A percentile compares a stretch with the other conserved stretches of the same genome.
phyloP scores from a whole-genome alignment of 23 red algal genomes.

The Gracilaria gracilis region DNA sequence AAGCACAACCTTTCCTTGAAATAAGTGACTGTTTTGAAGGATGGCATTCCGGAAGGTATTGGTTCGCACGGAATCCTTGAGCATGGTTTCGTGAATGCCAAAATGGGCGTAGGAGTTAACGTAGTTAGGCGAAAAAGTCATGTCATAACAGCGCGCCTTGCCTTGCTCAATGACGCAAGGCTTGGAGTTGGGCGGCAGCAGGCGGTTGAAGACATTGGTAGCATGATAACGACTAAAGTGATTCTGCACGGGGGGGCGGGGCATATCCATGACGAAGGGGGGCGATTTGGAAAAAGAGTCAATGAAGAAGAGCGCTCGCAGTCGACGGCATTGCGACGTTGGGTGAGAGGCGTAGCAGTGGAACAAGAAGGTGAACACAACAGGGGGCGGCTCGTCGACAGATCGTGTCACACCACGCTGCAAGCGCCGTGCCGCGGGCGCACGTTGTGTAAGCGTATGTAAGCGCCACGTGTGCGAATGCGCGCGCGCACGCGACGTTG shows the following conservation, averaged over 20 bases:
- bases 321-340: neutral
- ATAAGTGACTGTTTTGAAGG: slow-evolving; percentile 75
- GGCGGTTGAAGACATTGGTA: slow-evolving; percentile 11
- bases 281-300: neutral
- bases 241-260: neutral
- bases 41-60: slow-evolving; percentile 83
- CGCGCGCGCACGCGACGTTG: neutral
- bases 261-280: neutral
- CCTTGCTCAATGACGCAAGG: slow-evolving; percentile 25
- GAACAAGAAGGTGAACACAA: neutral
- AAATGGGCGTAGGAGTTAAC: slow-evolving; percentile 91
- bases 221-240: neutral
- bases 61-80: slow-evolving; percentile 84
- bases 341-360: neutral
- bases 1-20: slow-evolving; percentile 77
- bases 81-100: slow-evolving; percentile 90
- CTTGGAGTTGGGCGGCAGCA: slow-evolving; percentile 13
- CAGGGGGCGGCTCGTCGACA: neutral
- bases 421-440: neutral
- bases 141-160: slow-evolving; percentile 37
- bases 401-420: neutral
- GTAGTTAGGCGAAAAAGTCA: slow-evolving; percentile 83
- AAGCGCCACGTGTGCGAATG: slow-evolving; percentile 23
- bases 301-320: neutral
- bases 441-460: neutral